A percentile compares a stretch with the other conserved stretches of the same genome.
Evolutionary conservation across 169 alveolate genomes (phyloP).

Genomic region (Eimeria sp.): DNA sequence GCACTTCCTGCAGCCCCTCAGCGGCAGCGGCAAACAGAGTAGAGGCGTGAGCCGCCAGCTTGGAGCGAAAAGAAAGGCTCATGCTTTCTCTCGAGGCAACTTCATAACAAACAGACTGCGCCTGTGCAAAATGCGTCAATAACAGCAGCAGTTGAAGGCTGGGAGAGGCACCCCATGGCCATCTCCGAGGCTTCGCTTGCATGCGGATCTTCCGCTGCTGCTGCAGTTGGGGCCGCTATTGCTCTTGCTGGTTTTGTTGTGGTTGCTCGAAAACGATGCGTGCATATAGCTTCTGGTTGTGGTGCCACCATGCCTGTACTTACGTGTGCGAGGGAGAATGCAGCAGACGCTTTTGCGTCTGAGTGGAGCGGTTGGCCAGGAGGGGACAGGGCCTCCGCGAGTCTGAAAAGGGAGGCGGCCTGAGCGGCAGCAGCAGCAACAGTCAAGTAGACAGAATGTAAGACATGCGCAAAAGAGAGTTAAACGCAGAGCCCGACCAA

Average conservation of each 20-base stretch:
- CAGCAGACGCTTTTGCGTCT: slow-evolving; percentile 29
- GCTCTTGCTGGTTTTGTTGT: background rate
- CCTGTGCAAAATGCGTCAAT: background rate
- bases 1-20: slow-evolving; percentile 48
- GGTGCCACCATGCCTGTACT: background rate
- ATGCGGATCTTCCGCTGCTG: background rate
- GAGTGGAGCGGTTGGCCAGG: background rate
- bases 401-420: slow-evolving; percentile 41
- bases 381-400: slow-evolving; percentile 24
- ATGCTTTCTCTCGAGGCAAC: slow-evolving; percentile 37
- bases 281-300: background rate
- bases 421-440: slow-evolving; percentile 21
- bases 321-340: slow-evolving; percentile 37
- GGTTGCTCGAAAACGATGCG: background rate
- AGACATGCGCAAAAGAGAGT: background rate
- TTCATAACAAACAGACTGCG: slow-evolving; percentile 52
- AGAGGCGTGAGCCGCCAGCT: slow-evolving; percentile 38
- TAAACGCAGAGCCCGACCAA: background rate
- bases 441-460: background rate
- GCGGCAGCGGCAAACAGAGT: slow-evolving; percentile 66
- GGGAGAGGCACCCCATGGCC: background rate
- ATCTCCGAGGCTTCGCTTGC: too few species aligned
- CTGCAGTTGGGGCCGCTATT: background rate
- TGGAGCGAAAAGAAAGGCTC: slow-evolving; percentile 50
- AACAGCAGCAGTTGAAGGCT: background rate